Base-by-base conservation (phyloP, 768 basidiomycete genomes). In the Amanita muscaria region DNA sequence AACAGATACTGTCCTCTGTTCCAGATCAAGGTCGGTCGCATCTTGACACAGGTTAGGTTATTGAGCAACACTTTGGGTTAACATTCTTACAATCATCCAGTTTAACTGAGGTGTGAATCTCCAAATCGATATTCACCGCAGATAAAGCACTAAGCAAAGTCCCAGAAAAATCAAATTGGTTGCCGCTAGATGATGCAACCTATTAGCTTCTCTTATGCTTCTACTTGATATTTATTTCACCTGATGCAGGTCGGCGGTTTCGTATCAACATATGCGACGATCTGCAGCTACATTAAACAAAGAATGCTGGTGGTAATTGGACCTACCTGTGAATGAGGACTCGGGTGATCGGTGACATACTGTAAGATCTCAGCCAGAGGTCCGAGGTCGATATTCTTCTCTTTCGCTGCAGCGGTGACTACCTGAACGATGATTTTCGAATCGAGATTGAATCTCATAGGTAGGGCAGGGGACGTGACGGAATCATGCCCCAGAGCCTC, bases 121-220 rank as follows among this genome's bases (percentile, higher is more conserved):
- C 66, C 16, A 87, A 59, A 48, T 80, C 68, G 40, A 83, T 76
- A 54, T 72, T 66, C 30, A 87, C 67, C 45, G 72, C 72, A 25
- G 74, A 68, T 41, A 87, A 56, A 3, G 82, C 67, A n/a, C 72
- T 66, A 44, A 87, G 63, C 48, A 86, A 81, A 22, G 81, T 80
- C 6, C 65, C 71, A 21, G 64, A 57, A 12, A 75, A 69, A 52
- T 82, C 72, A 48, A 83, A 82, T 52, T 86, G 83, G 5, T 74
- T 63, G 11, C 82, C 82, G 55, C 83, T 83, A 47, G 19, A 30
- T 11, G 15, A 42, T 30, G 19, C 39, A 31, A 46, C 43, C 55
- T 49, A 14, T 24, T 3, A 23, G 50, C 22, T 22, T 0, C 11
- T 30, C 24, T 11, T 36, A 10, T 14, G 10, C 24, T 16, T 24